A percentile compares a stretch with the other conserved stretches of the same genome.
These are phyloP conservation scores for Paramecium primaurelia DNA, from an alignment of 73 alveolate genomes.

Conservation along the genomic window DNA sequence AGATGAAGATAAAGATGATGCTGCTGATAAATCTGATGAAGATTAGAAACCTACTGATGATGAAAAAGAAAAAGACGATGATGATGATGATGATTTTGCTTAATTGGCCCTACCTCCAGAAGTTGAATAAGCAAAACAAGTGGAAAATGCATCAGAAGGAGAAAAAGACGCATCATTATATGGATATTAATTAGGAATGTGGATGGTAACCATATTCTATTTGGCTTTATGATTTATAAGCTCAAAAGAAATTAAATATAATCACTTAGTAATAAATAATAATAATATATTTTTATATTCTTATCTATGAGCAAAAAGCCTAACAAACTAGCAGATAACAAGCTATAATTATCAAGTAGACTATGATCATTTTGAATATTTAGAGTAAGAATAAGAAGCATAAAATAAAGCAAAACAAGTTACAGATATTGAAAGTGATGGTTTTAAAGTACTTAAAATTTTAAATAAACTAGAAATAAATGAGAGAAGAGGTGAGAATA, in stretches of 20 bases:
- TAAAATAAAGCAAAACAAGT: slow-evolving; percentile 74
- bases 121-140: not conserved
- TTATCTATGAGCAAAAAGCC: not conserved
- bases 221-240: not conserved
- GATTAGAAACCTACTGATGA: not conserved
- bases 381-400: slow-evolving; percentile 68
- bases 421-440: slow-evolving; percentile 69
- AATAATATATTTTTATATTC: not conserved
- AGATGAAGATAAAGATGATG: not conserved
- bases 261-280: not conserved
- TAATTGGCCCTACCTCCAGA: not conserved
- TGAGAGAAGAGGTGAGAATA: slow-evolving; percentile 77
- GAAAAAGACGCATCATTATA: not conserved
- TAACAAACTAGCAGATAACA: not conserved
- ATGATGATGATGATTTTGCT: not conserved
- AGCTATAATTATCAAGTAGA: not conserved
- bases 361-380: not conserved
- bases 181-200: not conserved
- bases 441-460: too few relatives aligned
- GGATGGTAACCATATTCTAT: not conserved
- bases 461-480: slow-evolving; percentile 40
- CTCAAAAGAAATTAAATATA: not conserved
- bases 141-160: not conserved
- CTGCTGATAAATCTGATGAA: not conserved
- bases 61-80: not conserved